Conservation (phyloP, 176 grass and related monocot species). For the maize (Zea mays) region DNA sequence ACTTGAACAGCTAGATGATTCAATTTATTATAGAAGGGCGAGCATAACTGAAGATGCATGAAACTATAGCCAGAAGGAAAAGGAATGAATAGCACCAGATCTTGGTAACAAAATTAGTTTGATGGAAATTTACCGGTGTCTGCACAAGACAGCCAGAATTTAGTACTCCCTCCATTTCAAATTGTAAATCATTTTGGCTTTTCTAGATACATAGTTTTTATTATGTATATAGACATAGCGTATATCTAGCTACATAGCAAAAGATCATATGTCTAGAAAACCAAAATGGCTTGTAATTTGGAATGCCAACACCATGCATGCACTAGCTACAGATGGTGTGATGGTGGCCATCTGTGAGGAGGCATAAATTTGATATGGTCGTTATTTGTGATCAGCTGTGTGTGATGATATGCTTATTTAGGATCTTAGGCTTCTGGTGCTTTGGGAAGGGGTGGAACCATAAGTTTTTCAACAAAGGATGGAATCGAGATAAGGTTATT, state of each 20-base stretch:
- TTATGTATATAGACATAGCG: background rate
- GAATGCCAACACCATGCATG: background rate
- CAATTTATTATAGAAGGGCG: conserved; percentile 6
- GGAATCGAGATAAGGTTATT: no score
- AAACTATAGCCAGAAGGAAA: background rate
- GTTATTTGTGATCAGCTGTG: no score
- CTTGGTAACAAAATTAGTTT: background rate
- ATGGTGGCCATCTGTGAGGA: no score
- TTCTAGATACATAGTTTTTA: background rate
- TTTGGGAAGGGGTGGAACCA: no score
- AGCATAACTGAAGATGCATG: background rate
- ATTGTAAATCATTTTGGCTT: background rate
- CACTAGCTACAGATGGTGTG: no score
- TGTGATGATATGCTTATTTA: no score
- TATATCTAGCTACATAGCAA: background rate
- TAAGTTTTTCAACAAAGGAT: no score
- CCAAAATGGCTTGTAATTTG: background rate
- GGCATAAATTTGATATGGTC: no score
- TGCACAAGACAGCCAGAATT: background rate
- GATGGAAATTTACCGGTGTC: conserved; percentile 3
- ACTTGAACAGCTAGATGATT: background rate
- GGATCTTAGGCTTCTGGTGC: no score
- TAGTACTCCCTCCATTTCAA: background rate
- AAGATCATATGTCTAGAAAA: background rate
- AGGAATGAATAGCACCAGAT: background rate